phyloP scores from a whole-genome alignment of 1,139 yeast genomes.

The Yamadazyma membranifaciens region DNA sequence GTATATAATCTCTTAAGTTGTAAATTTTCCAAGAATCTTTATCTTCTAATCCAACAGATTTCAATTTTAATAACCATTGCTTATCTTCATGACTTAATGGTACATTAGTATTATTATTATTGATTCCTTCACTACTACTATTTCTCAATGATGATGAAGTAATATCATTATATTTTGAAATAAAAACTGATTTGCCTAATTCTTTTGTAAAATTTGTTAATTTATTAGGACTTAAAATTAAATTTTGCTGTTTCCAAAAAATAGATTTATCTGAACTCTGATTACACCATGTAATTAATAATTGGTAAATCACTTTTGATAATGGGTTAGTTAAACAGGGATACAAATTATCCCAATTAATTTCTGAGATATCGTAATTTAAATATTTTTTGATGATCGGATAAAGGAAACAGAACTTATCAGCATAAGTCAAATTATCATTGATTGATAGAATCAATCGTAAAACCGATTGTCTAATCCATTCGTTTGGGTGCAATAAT shows the following conservation, averaged over 20 bases:
- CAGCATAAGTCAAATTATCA: constrained; percentile 67
- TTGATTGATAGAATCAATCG: constrained; percentile 62
- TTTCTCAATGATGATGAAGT: constrained; percentile 3
- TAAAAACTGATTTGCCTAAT: constrained; percentile 41
- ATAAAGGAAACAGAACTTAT: constrained; percentile 74
- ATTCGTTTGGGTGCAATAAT: constrained; percentile 80
- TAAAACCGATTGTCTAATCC: constrained; percentile 75
- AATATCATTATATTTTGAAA: constrained; percentile 13
- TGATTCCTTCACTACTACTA: background rate
- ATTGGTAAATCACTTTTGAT: constrained; percentile 62
- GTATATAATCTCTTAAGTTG: constrained; percentile 64
- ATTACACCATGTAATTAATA: constrained; percentile 71
- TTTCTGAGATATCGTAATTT: constrained; percentile 68
- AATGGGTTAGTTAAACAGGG: constrained; percentile 67
- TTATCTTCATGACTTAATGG: constrained; percentile 62
- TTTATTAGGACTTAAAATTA: constrained; percentile 12
- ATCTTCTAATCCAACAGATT: constrained; percentile 67
- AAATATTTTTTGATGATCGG: constrained; percentile 80
- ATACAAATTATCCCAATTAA: constrained; percentile 63
- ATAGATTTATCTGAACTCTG: constrained; percentile 60
- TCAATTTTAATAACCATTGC: constrained; percentile 68
- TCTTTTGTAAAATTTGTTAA: constrained; percentile 27
- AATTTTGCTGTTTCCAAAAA: constrained; percentile 57
- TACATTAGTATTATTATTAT: constrained; percentile 15
- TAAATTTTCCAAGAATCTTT: constrained; percentile 83